Conservation (phyloP, 352 stramenopile species). For the Globisporangium yorkense region DNA sequence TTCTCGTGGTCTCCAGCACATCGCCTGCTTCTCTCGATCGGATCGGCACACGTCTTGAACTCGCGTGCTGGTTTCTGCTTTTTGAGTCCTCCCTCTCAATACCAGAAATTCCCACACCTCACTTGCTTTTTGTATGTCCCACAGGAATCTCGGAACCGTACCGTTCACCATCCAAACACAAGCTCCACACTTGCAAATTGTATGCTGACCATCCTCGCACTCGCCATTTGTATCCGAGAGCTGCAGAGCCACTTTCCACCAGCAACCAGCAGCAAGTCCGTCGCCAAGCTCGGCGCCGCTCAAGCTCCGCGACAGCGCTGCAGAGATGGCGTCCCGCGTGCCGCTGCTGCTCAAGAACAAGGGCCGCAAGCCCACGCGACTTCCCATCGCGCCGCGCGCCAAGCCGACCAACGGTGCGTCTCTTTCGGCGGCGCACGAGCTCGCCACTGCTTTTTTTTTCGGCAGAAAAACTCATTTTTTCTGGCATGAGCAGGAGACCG, state of each 20-base stretch:
- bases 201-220: neutral
- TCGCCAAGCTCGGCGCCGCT: too few relatives aligned
- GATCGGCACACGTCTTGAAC: too few relatives aligned
- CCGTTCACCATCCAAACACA: neutral
- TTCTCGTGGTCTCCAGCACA: too few relatives aligned
- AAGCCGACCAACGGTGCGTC: conserved; percentile 55
- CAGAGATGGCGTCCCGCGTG: conserved; percentile 41
- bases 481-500: conserved; percentile 8
- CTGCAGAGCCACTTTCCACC: neutral
- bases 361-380: conserved; percentile 55
- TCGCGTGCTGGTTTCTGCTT: too few relatives aligned
- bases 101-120: neutral
- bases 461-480: neutral
- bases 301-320: neutral
- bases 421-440: too few relatives aligned
- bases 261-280: neutral
- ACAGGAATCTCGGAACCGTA: neutral
- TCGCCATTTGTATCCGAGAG: neutral
- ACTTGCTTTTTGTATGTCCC: neutral
- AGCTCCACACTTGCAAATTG: neutral
- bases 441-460: too few relatives aligned
- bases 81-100: too few relatives aligned
- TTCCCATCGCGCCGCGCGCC: conserved; percentile 58
- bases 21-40: too few relatives aligned
- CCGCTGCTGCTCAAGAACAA: conserved; percentile 74